Base-by-base conservation (phyloP, 2,329 filamentous ascomycete genomes). In the Arthrobotrys sphaeroides region DNA sequence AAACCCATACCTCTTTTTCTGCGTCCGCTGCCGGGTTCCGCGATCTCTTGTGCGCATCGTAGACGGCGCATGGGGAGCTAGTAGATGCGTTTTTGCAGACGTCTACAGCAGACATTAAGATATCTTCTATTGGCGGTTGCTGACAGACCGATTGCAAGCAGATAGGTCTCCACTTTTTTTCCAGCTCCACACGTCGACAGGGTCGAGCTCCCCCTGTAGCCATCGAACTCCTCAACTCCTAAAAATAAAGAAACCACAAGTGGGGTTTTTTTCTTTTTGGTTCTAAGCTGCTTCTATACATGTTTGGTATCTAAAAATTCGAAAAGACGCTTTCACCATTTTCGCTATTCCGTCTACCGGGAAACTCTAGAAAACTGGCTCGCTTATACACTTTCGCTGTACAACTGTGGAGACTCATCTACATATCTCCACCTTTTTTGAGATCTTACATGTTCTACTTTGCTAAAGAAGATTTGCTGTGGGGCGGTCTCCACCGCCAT, bases 321-420 rank as follows among this genome's bases (percentile, higher is more conserved):
- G 24, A 18, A 43, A 40, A n/a, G n/a, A n/a, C n/a, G n/a, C n/a
- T n/a, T n/a, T n/a, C n/a, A n/a, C n/a, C n/a, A n/a, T n/a, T n/a
- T n/a, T n/a, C n/a, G n/a, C n/a, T n/a, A n/a, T n/a, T 55, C 51
- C 51, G 51, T 55, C 51, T 55, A 55, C 51, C 51, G 51, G 51
- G 6, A 38, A n/a, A 12, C 12, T 40, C 51, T 31, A 55, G 31
- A 38, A 24, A 18, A 24, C 36, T 55, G 51, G 51, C 51, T 55
- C 51, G 51, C 51, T 55, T 55, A 55, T 55, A 55, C 9, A 38
- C 51, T n/a, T n/a, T n/a, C n/a, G n/a, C n/a, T n/a, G n/a, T n/a
- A n/a, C n/a, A 55, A n/a, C 31, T 55, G 51, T 38, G 51, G 51
- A 55, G 51, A 55, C 20, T 0, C 4, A 18, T 5, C n/a, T n/a